These are phyloP conservation scores for Henckelia pumila DNA, from an alignment of 257 asterid species.

Conservation along the genomic window DNA sequence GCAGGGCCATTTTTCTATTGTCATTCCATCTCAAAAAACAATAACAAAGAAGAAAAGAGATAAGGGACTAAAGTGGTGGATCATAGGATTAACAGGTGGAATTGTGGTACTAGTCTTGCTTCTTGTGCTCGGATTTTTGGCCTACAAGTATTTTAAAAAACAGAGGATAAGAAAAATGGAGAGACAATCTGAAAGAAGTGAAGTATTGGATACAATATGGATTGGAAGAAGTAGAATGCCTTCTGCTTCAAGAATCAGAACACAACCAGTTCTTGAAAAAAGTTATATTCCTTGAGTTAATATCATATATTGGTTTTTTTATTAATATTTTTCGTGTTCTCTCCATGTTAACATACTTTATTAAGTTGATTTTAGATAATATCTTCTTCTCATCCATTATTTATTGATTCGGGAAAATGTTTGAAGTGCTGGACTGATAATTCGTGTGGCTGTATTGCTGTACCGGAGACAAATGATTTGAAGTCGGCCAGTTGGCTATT, in stretches of 20 bases:
- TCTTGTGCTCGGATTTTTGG: slow-evolving; percentile 26
- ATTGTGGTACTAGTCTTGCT: slow-evolving; percentile 38
- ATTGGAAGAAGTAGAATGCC: slow-evolving; percentile 84
- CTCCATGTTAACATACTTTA: neutral
- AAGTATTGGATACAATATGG: slow-evolving; percentile 59
- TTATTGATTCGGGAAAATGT: neutral
- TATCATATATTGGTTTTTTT: neutral
- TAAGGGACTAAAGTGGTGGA: slow-evolving; percentile 50
- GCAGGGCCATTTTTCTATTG: slow-evolving; percentile 69
- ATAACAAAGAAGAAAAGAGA: neutral
- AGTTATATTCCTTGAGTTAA: slow-evolving; percentile 49
- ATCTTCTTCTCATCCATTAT: neutral
- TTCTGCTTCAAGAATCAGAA: slow-evolving; percentile 69
- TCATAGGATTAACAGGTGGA: slow-evolving; percentile 56
- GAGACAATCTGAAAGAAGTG: slow-evolving; percentile 59
- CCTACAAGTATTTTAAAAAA: slow-evolving; percentile 29
- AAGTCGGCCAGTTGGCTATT: slow-evolving; percentile 27
- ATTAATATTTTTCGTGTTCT: neutral
- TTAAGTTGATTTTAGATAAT: neutral
- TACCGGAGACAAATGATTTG: slow-evolving; percentile 20
- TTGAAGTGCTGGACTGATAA: neutral
- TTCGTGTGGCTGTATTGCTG: neutral
- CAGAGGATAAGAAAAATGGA: slow-evolving; percentile 49
- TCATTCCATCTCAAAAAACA: slow-evolving; percentile 34
- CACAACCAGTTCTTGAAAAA: slow-evolving; percentile 72